Evolutionary conservation across 2,329 filamentous ascomycete genomes (phyloP), one percentile per base, ranked within the genome.

Genomic region (Lachnellula cervina): DNA sequence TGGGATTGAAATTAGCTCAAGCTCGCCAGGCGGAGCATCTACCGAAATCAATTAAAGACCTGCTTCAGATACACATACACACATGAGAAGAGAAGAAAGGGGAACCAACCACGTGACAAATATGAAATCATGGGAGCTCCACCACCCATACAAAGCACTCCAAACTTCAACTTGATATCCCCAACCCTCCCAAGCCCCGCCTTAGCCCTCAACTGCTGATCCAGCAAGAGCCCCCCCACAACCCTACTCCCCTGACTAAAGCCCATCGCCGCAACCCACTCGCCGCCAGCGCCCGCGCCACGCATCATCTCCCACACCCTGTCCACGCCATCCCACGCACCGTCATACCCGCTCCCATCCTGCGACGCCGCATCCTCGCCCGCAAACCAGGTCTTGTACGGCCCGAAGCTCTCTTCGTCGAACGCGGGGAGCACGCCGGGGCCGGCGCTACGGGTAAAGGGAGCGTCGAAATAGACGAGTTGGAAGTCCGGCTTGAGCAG

Each of bases 241-340:
- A 64, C 45, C 43, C 61, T 62, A 43, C 60, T 61, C n/a, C 62
- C 62, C 52, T 64, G 62, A 58, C 62, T 64, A 38, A 64, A 64
- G 4, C 62, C 62, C 62, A 64, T 60, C 40, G 44, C 51, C 9
- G 56, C 62, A 19, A 64, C 55, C 59, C 61, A 64, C 44, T 60
- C 58, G 2, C 62, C 60, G 17, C 52, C 60, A 3, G 52, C 53
- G 11, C 54, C 55, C 17, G 23, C 42, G 19, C 51, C 56, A 19
- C 46, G 47, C 49, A 64, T 57, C 49, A 64, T 37, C 13, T 58
- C 56, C 54, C 54, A 51, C 2, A 59, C 62, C 32, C 62, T 61
- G 44, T 64, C 60, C 11, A 64, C 44, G 2, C 62, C 62, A 40
- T 57, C 56, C 45, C 60, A 57, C 4, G 17, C n/a, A 7, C 23